Evolutionary conservation across 305 asterid species (phyloP).

Genomic region (Fraxinus floribunda): DNA sequence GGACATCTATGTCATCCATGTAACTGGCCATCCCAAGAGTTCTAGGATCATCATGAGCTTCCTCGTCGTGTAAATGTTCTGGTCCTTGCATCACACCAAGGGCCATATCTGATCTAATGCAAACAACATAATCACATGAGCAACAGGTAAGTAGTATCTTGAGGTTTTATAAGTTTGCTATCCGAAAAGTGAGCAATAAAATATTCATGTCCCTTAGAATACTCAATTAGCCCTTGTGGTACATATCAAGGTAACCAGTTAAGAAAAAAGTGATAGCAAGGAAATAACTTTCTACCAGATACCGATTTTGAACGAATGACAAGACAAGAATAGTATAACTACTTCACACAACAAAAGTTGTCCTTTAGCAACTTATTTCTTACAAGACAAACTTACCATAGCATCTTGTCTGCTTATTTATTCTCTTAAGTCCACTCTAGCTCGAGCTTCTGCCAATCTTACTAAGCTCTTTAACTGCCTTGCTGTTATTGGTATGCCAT

Average conservation of each 20-base stretch:
- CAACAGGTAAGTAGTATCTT: neutral
- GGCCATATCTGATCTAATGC: neutral
- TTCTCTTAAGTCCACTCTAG: conserved; percentile 87
- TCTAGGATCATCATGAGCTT: neutral
- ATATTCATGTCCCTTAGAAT: neutral
- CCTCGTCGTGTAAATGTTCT: neutral
- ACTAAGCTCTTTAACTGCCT: conserved; percentile 96
- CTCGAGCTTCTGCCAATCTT: conserved; percentile 95
- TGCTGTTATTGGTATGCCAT: conserved; percentile 95
- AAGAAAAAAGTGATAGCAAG: neutral
- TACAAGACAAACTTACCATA: conserved; percentile 51
- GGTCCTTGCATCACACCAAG: neutral
- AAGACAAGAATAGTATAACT: neutral
- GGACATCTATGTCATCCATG: neutral
- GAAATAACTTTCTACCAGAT: neutral
- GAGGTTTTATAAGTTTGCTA: neutral
- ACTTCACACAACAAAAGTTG: conserved; percentile 15
- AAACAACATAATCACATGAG: neutral
- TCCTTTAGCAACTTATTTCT: conserved; percentile 16
- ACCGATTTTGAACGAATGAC: neutral
- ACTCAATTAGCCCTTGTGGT: neutral
- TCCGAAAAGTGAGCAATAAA: conserved; percentile 1
- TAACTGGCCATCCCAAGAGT: neutral
- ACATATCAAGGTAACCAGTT: conserved; percentile 11
- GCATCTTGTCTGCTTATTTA: conserved; percentile 86